Percentiles rank a stretch among this genome's conserved stretches.
phyloP scores from a whole-genome alignment of 2,329 filamentous ascomycete genomes.

The Diplodia mutila region DNA sequence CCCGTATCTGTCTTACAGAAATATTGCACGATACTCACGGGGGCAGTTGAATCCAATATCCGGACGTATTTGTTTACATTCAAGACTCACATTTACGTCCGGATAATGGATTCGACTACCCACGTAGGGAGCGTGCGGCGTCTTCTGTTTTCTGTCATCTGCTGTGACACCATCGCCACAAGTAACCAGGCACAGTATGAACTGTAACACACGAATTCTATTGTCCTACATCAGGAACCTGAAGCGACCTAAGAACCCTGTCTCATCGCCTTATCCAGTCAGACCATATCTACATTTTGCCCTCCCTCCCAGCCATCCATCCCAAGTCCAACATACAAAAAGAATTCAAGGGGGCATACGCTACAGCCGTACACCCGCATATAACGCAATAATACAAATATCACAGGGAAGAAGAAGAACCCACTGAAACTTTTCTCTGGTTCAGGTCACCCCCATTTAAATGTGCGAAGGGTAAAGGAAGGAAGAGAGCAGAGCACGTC shows the following conservation, averaged over 20 bases:
- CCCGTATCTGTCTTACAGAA: too few species aligned
- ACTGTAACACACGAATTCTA: neutral
- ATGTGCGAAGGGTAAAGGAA: neutral
- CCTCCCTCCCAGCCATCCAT: too few species aligned
- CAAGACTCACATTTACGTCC: too few species aligned
- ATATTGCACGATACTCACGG: too few species aligned
- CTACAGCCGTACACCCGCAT: slow-evolving; percentile 1
- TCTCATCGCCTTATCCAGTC: neutral
- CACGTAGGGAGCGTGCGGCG: too few species aligned
- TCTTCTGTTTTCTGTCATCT: too few species aligned
- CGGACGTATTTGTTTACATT: too few species aligned
- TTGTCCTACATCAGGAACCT: neutral
- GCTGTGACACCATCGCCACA: too few species aligned
- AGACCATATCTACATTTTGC: slow-evolving; percentile 10
- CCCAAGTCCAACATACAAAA: too few species aligned
- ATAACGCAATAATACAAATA: slow-evolving; percentile 14
- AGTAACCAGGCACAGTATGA: neutral
- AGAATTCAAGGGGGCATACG: neutral
- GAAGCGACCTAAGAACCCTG: neutral
- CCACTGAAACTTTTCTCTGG: neutral
- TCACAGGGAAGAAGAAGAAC: neutral
- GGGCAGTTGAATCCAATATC: too few species aligned
- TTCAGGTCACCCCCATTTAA: neutral
- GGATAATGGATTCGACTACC: too few species aligned
- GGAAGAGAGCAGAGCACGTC: neutral